Conservation (phyloP, 352 stramenopile genomes). For the Phytopythium litorale region DNA sequence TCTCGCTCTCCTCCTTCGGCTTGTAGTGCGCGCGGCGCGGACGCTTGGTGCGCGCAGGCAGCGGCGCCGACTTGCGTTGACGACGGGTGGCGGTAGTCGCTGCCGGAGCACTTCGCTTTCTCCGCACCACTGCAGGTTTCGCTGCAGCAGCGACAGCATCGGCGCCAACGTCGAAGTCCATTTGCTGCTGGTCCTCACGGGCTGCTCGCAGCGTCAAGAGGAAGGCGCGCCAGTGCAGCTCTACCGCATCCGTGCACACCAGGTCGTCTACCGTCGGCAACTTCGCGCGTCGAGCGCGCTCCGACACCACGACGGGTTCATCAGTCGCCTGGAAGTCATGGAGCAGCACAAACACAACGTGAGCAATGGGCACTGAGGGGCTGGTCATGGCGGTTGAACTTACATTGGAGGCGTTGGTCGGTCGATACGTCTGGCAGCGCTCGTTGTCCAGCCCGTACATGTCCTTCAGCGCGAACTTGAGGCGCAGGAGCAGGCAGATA, state of each 20-base stretch:
- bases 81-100: constrained; percentile 7
- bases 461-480: constrained; percentile 75
- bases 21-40: neutral
- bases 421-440: constrained; percentile 79
- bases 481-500: constrained; percentile 57
- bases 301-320: constrained; percentile 7
- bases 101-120: constrained; percentile 17
- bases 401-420: constrained; percentile 34
- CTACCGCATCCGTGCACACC: constrained; percentile 21
- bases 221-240: constrained; percentile 59
- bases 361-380: neutral
- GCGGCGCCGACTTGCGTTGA: constrained; percentile 26
- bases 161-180: constrained; percentile 56
- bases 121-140: constrained; percentile 9
- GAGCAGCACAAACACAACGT: neutral
- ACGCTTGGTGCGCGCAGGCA: constrained; percentile 10
- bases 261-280: constrained; percentile 36
- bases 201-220: constrained; percentile 43
- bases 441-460: constrained; percentile 71
- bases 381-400: neutral
- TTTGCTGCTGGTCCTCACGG: constrained; percentile 62
- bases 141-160: neutral
- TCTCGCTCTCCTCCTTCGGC: constrained; percentile 3
- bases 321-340: neutral
- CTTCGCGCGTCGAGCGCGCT: constrained; percentile 16